phyloP scores from a whole-genome alignment of 805 yeast genomes.

The Saturnispora gosingensis region DNA sequence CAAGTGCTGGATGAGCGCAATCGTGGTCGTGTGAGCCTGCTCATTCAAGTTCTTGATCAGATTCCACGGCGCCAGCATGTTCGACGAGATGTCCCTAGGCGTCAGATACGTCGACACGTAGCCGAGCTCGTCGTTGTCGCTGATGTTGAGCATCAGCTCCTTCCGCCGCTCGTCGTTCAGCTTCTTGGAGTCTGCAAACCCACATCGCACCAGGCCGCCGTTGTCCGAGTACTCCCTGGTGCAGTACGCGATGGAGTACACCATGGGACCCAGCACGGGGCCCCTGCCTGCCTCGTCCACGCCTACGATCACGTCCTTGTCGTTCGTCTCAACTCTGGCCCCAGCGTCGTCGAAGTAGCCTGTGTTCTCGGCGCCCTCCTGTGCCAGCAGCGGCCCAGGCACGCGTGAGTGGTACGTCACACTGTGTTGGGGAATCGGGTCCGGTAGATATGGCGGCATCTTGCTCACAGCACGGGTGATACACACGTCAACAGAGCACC shows the following conservation, averaged over 20 bases:
- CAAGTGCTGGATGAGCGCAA: constrained; percentile 60
- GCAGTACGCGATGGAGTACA: constrained; percentile 82
- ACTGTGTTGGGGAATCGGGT: constrained; percentile 5
- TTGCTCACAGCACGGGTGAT: too few species aligned
- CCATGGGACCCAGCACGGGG: constrained; percentile 98
- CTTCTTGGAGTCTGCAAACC: constrained; percentile 90
- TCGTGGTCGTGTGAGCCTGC: constrained; percentile 95
- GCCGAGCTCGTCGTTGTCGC: constrained; percentile 56
- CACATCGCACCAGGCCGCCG: constrained; percentile 44
- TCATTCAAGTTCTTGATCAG: constrained; percentile 68
- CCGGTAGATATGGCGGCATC: background rate
- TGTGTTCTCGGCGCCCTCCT: background rate
- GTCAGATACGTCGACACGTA: constrained; percentile 84
- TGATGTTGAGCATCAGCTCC: constrained; percentile 46
- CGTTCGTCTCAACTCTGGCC: background rate
- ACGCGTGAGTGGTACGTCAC: constrained; percentile 5
- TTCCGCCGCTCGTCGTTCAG: constrained; percentile 65
- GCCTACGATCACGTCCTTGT: constrained; percentile 52
- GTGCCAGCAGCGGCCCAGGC: background rate
- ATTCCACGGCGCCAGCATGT: constrained; percentile 63
- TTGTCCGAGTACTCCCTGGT: constrained; percentile 37
- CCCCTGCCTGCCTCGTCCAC: constrained; percentile 99
- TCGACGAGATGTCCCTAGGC: constrained; percentile 77
- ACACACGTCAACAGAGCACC: too few species aligned
- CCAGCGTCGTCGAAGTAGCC: background rate